phyloP scores from a whole-genome alignment of 768 basidiomycete genomes.

The Mycena floridula region DNA sequence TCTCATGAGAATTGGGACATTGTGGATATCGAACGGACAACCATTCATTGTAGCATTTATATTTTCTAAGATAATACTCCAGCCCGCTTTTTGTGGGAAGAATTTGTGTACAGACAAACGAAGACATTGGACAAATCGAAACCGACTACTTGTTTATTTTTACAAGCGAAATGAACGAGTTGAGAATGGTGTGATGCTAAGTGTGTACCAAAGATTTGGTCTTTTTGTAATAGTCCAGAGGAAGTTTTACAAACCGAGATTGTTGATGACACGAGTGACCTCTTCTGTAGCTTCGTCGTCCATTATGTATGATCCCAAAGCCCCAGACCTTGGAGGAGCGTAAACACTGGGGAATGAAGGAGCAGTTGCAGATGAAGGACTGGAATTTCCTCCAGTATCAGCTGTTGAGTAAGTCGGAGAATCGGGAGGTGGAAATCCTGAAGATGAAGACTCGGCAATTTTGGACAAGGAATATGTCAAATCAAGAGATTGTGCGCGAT shows the following conservation, averaged over 20 bases:
- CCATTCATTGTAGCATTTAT: constrained; percentile 4
- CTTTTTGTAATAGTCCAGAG: neutral
- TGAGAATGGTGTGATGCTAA: too few relatives aligned
- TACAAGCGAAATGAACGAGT: too few relatives aligned
- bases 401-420: constrained; percentile 77
- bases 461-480: constrained; percentile 79
- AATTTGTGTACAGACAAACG: neutral
- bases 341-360: constrained; percentile 86
- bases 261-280: constrained; percentile 73
- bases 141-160: too few relatives aligned
- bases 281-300: constrained; percentile 63
- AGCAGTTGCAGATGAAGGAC: constrained; percentile 71
- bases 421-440: constrained; percentile 61
- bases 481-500: constrained; percentile 87
- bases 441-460: constrained; percentile 62
- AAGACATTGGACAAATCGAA: neutral
- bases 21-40: constrained; percentile 2
- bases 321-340: constrained; percentile 47
- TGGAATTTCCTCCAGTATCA: constrained; percentile 71
- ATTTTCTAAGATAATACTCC: neutral
- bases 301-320: constrained; percentile 36
- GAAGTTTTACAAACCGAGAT: constrained; percentile 52
- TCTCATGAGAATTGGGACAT: constrained; percentile 37
- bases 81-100: neutral
- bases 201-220: neutral